Base-by-base conservation (phyloP, 1,284 basidiomycete genomes). In the Anthracocystis panici-leucophaei region DNA sequence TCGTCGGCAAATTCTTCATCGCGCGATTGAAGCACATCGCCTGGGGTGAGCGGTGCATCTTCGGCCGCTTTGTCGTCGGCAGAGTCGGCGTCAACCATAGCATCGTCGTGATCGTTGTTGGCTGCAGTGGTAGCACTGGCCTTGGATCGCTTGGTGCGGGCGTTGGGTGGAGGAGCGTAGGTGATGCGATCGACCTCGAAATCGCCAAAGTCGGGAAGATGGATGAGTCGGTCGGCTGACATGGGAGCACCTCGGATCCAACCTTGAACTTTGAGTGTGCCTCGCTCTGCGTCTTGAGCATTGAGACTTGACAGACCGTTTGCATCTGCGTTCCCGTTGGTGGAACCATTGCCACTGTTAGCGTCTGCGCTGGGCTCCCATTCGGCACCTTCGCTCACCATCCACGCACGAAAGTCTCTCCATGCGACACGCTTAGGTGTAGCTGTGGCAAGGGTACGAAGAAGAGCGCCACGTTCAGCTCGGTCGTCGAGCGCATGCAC, bases 141-240 rank as follows among this genome's bases (percentile, higher is more conserved):
- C 38, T 71, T 75, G 57, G 64, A 58, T 16, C 52, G 61, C 38
- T 50, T 63, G 20, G 59, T 61, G n/a, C 74, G 68, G 23, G 65
- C 62, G 54, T 70, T 71, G 20, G 71, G 57, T 6, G 68, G 69
- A 11, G 82, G 76, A 38, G 75, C 79, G 35, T 80, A 68, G 20
- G 65, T 73, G 73, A 94, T 94, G 86, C 91, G 91, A 23, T 90
- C 88, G 20, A 98, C 88, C 81, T 92, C 91, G 86, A 91, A 97
- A 86, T 99, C 96, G 1, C 95, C 96, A 84, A 89, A 90, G 79
- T 92, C 91, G 1, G 94, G 93, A 5, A 99, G 81, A 85, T 99
- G 95, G 0, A 98, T 89, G 21, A 99, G 88, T 49, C 95, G 88
- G 82, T 97, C 92, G 5, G 92, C 91, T 46, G 92, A 93, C 52